Conservation (phyloP, 2,329 filamentous ascomycete genomes). For the Clathrospora elynae region DNA sequence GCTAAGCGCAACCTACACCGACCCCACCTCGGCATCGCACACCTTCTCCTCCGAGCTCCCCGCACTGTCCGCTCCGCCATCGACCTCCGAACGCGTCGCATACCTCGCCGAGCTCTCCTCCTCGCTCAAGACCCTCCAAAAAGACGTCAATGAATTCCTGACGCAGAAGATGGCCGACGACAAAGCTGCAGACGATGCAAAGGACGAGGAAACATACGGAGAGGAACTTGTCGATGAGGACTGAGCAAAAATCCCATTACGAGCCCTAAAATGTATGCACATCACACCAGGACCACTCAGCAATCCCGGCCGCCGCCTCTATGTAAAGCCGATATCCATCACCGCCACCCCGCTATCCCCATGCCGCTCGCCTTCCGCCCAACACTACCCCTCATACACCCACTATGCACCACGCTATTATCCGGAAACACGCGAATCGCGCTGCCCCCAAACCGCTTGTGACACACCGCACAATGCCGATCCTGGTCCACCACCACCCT, state of each 20-base stretch:
- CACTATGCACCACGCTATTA: constrained; percentile 56
- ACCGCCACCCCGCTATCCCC: constrained; percentile 6
- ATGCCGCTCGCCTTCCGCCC: constrained; percentile 19
- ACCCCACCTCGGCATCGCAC: constrained; percentile 48
- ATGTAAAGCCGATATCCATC: too few relatives aligned
- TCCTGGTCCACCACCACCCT: constrained; percentile 86
- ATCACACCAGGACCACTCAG: not conserved
- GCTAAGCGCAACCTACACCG: constrained; percentile 62
- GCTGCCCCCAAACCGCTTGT: constrained; percentile 88
- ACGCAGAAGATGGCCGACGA: constrained; percentile 77
- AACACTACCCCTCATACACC: constrained; percentile 50
- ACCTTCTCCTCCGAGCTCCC: constrained; percentile 33
- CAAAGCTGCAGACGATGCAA: constrained; percentile 54
- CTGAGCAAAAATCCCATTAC: too few relatives aligned
- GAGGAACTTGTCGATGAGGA: constrained; percentile 77
- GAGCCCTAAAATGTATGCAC: too few relatives aligned
- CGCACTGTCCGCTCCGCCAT: constrained; percentile 20
- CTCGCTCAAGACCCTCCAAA: constrained; percentile 65
- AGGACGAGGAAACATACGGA: constrained; percentile 76
- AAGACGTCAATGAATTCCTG: constrained; percentile 70
- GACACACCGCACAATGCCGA: constrained; percentile 86
- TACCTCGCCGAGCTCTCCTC: constrained; percentile 66
- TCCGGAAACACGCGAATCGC: constrained; percentile 90
- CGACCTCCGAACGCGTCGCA: constrained; percentile 58
- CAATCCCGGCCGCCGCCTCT: too few relatives aligned